phyloP scores from a whole-genome alignment of 2,329 filamentous ascomycete genomes.

The Chaetoscypha palmicola region DNA sequence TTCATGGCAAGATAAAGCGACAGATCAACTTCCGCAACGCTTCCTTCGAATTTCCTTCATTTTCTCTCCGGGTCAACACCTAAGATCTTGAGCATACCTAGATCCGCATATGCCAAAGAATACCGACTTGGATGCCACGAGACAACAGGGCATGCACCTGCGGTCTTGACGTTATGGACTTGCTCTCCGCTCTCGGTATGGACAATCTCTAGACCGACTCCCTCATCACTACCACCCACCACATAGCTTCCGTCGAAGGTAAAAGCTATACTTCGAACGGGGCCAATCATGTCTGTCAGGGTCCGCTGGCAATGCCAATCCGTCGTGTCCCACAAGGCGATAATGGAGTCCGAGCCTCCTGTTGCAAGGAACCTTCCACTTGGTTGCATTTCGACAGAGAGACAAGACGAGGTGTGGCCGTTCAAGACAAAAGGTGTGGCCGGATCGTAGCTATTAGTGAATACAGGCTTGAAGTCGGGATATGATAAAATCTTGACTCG shows the following conservation, averaged over 20 bases:
- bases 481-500: constrained; percentile 63
- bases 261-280: constrained; percentile 65
- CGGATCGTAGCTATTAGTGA: constrained; percentile 39
- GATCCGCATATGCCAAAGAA: constrained; percentile 65
- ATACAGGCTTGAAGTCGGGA: constrained; percentile 52
- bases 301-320: constrained; percentile 72
- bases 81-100: constrained; percentile 57
- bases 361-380: constrained; percentile 66
- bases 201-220: constrained; percentile 58
- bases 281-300: constrained; percentile 60
- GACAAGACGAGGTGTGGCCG: constrained; percentile 67
- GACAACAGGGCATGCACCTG: constrained; percentile 56
- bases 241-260: constrained; percentile 72
- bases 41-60: too few species aligned
- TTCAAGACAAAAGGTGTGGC: constrained; percentile 52
- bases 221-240: constrained; percentile 68
- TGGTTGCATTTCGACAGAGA: constrained; percentile 62
- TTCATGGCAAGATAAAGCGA: too few species aligned
- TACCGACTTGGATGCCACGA: constrained; percentile 73
- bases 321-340: constrained; percentile 70
- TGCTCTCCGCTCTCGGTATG: constrained; percentile 69
- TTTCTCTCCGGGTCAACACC: constrained; percentile 29
- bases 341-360: constrained; percentile 67
- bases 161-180: constrained; percentile 64
- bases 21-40: too few species aligned